These are phyloP conservation scores for Phialophora verrucosa DNA, from an alignment of 2,329 filamentous ascomycete species.

Conservation along the genomic window DNA sequence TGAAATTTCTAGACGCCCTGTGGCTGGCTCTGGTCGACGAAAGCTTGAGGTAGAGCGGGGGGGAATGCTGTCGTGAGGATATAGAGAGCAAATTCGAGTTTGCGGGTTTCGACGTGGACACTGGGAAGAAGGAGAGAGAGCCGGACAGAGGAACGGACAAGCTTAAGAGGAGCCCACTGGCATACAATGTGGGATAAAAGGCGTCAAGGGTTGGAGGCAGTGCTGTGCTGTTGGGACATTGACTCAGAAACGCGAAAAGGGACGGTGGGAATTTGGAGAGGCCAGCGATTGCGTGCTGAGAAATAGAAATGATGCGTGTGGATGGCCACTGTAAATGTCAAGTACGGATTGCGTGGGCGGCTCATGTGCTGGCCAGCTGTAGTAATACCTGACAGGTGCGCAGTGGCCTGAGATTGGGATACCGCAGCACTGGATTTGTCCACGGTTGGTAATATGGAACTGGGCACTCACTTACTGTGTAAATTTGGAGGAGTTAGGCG, in stretches of 20 bases:
- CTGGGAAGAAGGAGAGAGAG: slow-evolving; percentile 9
- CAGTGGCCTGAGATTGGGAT: slow-evolving; percentile 11
- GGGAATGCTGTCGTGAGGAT: not conserved
- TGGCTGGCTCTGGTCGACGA: not conserved
- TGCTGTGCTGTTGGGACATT: slow-evolving; percentile 3
- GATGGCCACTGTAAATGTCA: not conserved
- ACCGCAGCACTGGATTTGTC: slow-evolving; percentile 10
- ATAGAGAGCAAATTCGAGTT: not conserved
- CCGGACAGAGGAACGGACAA: not conserved
- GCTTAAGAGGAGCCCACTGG: slow-evolving; percentile 4
- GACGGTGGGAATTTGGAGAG: not conserved
- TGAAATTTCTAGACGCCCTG: not conserved
- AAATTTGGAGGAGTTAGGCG: not conserved
- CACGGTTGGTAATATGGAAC: slow-evolving; percentile 16
- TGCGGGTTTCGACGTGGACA: not conserved
- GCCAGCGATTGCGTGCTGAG: slow-evolving; percentile 20
- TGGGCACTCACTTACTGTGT: slow-evolving; percentile 1
- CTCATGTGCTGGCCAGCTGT: not conserved
- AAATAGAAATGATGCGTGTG: slow-evolving; percentile 17
- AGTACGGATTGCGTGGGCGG: slow-evolving; percentile 8
- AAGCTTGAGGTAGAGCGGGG: not conserved
- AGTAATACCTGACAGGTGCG: not conserved
- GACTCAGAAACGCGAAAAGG: slow-evolving; percentile 1
- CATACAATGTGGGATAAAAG: slow-evolving; percentile 10
- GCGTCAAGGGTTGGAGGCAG: not conserved